Evolutionary conservation across 169 alveolate species (phyloP).

Genomic region (Cryptosporidium canis): DNA sequence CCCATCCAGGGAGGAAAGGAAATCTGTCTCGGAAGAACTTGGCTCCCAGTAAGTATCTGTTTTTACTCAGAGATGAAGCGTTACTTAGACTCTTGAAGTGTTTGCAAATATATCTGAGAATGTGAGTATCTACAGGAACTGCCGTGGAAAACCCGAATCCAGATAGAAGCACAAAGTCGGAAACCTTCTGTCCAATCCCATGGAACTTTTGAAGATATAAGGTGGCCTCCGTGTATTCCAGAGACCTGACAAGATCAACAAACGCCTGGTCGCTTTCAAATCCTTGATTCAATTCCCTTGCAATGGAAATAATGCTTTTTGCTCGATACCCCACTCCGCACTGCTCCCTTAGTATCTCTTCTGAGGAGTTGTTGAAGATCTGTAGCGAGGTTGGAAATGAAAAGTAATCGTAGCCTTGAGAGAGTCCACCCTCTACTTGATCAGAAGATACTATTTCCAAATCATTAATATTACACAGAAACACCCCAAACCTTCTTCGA

Average conservation of each 20-base stretch:
- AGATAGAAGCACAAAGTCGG: slow-evolving; percentile 56
- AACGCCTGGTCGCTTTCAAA: not conserved
- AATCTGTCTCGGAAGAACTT: slow-evolving; percentile 30
- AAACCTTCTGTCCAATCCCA: slow-evolving; percentile 62
- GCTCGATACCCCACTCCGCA: slow-evolving; percentile 71
- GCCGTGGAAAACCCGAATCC: slow-evolving; percentile 66
- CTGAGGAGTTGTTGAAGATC: slow-evolving; percentile 44
- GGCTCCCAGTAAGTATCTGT: slow-evolving; percentile 5
- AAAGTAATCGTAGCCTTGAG: not conserved
- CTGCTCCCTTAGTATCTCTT: slow-evolving; percentile 26
- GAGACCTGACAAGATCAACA: slow-evolving; percentile 23
- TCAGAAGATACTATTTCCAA: not conserved
- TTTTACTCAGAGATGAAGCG: slow-evolving; percentile 17
- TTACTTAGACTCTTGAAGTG: not conserved
- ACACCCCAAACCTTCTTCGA: slow-evolving; percentile 27
- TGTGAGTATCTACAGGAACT: slow-evolving; percentile 70
- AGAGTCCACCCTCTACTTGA: not conserved
- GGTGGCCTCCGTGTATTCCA: slow-evolving; percentile 29
- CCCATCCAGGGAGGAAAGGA: slow-evolving; percentile 65
- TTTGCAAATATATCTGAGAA: slow-evolving; percentile 34
- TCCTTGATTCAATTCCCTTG: not conserved
- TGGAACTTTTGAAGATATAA: slow-evolving; percentile 41
- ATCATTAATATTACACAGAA: slow-evolving; percentile 13
- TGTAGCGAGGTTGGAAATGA: slow-evolving; percentile 45
- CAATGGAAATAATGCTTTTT: slow-evolving; percentile 28